A percentile compares a stretch with the other conserved stretches of the same genome.
Evolutionary conservation across 305 asterid species (phyloP).

Genomic region (Fraxinus latifolia): DNA sequence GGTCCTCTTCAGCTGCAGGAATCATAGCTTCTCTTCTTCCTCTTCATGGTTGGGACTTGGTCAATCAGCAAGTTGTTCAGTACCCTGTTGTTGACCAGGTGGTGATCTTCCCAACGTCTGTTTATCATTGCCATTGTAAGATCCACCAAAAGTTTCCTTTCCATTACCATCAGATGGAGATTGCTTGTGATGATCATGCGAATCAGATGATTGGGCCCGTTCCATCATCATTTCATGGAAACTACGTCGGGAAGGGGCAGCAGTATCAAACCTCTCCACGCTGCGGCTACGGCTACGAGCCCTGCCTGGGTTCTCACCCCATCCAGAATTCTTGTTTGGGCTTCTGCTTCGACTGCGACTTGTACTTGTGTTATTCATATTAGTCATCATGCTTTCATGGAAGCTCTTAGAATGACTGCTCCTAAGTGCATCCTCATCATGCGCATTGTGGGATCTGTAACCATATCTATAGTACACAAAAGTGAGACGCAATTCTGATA

Average conservation of each 20-base stretch:
- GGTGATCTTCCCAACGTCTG: constrained; percentile 22
- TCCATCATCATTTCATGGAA: constrained; percentile 47
- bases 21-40: constrained; percentile 33
- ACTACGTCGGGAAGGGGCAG: constrained; percentile 31
- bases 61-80: background rate
- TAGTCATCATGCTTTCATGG: constrained; percentile 40
- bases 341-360: constrained; percentile 58
- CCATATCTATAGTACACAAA: constrained; percentile 35
- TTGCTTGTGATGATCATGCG: background rate
- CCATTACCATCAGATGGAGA: background rate
- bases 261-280: constrained; percentile 39
- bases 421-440: constrained; percentile 31
- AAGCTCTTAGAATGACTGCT: constrained; percentile 49
- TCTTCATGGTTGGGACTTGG: background rate
- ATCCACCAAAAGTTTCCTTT: background rate
- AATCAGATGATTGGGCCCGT: constrained; percentile 15
- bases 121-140: background rate
- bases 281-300: constrained; percentile 34
- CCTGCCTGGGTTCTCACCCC: constrained; percentile 35
- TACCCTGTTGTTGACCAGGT: background rate
- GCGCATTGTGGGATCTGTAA: constrained; percentile 27
- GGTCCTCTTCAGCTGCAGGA: constrained; percentile 19
- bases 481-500: background rate
- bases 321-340: constrained; percentile 47
- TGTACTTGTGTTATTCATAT: constrained; percentile 38